A percentile compares a stretch with the other conserved stretches of the same genome.
phyloP scores from a whole-genome alignment of 768 basidiomycete genomes.

The Kwoniella sp. region DNA sequence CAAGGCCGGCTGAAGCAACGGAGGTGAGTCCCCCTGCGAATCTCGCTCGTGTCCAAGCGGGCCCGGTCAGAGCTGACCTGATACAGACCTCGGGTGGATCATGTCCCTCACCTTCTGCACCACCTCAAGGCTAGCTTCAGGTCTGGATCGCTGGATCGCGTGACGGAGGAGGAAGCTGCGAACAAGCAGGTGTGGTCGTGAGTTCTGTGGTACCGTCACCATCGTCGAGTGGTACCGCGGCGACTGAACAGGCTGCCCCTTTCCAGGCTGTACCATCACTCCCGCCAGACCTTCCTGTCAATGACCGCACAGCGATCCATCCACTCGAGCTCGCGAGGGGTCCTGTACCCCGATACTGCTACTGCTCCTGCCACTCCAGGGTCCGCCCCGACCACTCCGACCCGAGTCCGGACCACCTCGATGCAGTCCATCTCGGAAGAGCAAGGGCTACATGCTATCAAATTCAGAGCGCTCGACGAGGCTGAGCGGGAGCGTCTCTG shows the following conservation, averaged over 20 bases:
- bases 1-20: slow-evolving; percentile 21
- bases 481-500: slow-evolving; percentile 19
- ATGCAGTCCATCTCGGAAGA: slow-evolving; percentile 8
- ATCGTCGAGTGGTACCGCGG: too few relatives aligned
- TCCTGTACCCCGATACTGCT: slow-evolving; percentile 10
- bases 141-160: slow-evolving; percentile 10
- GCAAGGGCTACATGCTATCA: slow-evolving; percentile 13
- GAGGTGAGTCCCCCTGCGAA: slow-evolving; percentile 23
- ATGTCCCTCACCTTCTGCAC: slow-evolving; percentile 35
- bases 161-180: slow-evolving; percentile 33
- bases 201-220: too few relatives aligned
- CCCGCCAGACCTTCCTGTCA: slow-evolving; percentile 37
- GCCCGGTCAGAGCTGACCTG: not conserved
- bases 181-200: slow-evolving; percentile 43
- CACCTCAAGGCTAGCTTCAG: slow-evolving; percentile 33
- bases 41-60: too few relatives aligned
- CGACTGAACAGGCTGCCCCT: too few relatives aligned
- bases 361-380: not conserved
- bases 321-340: slow-evolving; percentile 18
- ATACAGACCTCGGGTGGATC: slow-evolving; percentile 32
- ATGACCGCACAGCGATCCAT: slow-evolving; percentile 33
- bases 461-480: slow-evolving; percentile 21
- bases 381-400: not conserved
- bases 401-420: slow-evolving; percentile 12
- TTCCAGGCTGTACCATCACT: slow-evolving; percentile 40